Base-by-base conservation (phyloP, 805 yeast genomes). In the Barnettozyma vustinii region DNA sequence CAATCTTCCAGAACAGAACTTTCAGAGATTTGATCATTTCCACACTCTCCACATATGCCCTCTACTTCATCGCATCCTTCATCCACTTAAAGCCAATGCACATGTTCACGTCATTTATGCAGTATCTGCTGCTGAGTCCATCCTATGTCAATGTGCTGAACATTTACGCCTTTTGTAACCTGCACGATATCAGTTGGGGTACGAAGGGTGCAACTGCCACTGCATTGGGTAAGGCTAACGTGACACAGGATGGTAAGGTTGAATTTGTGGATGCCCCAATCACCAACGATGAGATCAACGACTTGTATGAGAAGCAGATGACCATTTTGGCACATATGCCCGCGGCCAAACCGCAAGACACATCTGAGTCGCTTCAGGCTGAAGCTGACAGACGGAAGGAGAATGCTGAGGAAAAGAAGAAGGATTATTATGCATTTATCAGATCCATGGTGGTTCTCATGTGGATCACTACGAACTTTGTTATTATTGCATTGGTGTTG, bases 111-210 rank as follows among this genome's bases (percentile, higher is more conserved):
- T 83, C 94, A 44, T 87, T 90, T 64, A 57, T 79, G 23, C 99
- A 92, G 67, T 92, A 92, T 63, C 65, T 92, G 51, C 67, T 92
- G 52, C 67, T 92, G 49, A 82, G 91, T 54, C 99, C 99, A 0
- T 80, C 95, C 0, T 94, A 91, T 65, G 83, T 90, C 67, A 91
- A 92, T 61, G 92, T 91, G 46, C 73, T 92, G 62, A 90, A 89
- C 66, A 92, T 92, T 52, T 92, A 92, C 68, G 96, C 98, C 2
- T 91, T 92, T 65, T 91, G 97, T 72, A 92, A 92, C 67, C 84
- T 92, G 52, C 96, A 92, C 66, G 99, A 92, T 71, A 83, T 92
- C 43, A 87, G 97, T 7, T 92, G 98, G 98, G 98, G 98, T 64
- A 92, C 96, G 4, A 88, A 91, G 65, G 96, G 96, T 43, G 88